A percentile compares a stretch with the other conserved stretches of the same genome.
Evolutionary conservation across 371 early-diverging fungal species (phyloP).

Genomic region (Mycotypha africana): DNA sequence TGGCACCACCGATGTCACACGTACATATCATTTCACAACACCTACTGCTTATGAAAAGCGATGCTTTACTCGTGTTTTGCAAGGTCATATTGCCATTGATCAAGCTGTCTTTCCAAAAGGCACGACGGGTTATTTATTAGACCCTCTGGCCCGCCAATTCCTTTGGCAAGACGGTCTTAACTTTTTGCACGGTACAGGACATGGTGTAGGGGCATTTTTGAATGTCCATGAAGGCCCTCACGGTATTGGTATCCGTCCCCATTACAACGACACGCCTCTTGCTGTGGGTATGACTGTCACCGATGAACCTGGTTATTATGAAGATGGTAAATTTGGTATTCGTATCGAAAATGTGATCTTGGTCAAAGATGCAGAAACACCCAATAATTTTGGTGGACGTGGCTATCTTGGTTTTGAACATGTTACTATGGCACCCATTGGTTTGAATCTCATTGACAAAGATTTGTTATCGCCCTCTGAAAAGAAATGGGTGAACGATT

Average conservation of each 20-base stretch:
- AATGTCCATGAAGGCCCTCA: slow-evolving; percentile 99
- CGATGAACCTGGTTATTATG: slow-evolving; percentile 98
- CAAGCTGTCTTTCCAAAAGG: slow-evolving; percentile 84
- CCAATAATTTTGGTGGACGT: slow-evolving; percentile 75
- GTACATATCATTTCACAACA: slow-evolving; percentile 92
- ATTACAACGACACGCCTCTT: slow-evolving; percentile 68
- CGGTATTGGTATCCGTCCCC: slow-evolving; percentile 80
- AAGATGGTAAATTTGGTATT: slow-evolving; percentile 96
- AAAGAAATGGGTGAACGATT: slow-evolving; percentile 80
- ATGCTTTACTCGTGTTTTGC: slow-evolving; percentile 95
- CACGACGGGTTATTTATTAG: slow-evolving; percentile 80
- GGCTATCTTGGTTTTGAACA: slow-evolving; percentile 88
- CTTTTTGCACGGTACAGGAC: slow-evolving; percentile 99
- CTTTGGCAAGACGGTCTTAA: slow-evolving; percentile 95
- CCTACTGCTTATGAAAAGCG: slow-evolving; percentile 87
- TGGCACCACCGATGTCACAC: slow-evolving; percentile 99
- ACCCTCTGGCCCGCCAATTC: slow-evolving; percentile 81
- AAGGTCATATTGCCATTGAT: slow-evolving; percentile 96
- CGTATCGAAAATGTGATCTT: slow-evolving; percentile 95
- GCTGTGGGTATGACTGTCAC: slow-evolving; percentile 88
- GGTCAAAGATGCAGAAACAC: slow-evolving; percentile 62
- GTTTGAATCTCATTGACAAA: slow-evolving; percentile 69
- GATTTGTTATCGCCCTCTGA: slow-evolving; percentile 68
- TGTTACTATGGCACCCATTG: slow-evolving; percentile 83
- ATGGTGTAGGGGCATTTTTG: slow-evolving; percentile 98